Percentiles rank a stretch among this genome's conserved stretches.
These are phyloP conservation scores for Sarcomyxa edulis DNA, from an alignment of 768 basidiomycete species.

Conservation along the genomic window DNA sequence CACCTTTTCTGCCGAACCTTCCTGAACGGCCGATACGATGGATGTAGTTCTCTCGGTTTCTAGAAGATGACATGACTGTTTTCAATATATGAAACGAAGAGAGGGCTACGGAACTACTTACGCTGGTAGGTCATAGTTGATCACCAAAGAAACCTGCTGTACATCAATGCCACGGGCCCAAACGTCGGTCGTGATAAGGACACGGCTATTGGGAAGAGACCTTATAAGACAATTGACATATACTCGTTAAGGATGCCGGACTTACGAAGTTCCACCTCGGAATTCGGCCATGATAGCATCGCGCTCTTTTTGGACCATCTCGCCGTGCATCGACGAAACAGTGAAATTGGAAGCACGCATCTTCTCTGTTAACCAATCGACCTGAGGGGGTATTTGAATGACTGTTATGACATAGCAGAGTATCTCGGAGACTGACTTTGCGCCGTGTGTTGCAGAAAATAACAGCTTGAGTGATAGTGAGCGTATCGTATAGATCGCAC, in stretches of 20 bases:
- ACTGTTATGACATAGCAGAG: constrained; percentile 2
- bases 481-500: constrained; percentile 95
- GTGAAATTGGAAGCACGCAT: constrained; percentile 99
- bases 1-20: constrained; percentile 98
- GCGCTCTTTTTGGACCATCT: constrained; percentile 94
- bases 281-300: constrained; percentile 98
- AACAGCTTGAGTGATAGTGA: constrained; percentile 98
- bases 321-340: constrained; percentile 93
- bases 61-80: constrained; percentile 28
- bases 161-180: constrained; percentile 99
- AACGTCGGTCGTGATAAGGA: constrained; percentile 93
- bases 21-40: constrained; percentile 99
- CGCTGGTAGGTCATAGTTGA: constrained; percentile 95
- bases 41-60: constrained; percentile 98
- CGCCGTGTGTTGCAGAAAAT: constrained; percentile 98
- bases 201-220: constrained; percentile 52
- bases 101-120: constrained; percentile 32
- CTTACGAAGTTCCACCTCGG: constrained; percentile 86
- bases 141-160: constrained; percentile 94
- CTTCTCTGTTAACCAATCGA: constrained; percentile 98
- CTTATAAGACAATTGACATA: no score
- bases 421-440: constrained; percentile 66
- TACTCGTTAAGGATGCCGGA: constrained; percentile 13
- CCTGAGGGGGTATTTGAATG: constrained; percentile 35
- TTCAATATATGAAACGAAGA: constrained; percentile 8